phyloP scores from a whole-genome alignment of 1,284 basidiomycete species.

The Bondarzewia mesenterica region DNA sequence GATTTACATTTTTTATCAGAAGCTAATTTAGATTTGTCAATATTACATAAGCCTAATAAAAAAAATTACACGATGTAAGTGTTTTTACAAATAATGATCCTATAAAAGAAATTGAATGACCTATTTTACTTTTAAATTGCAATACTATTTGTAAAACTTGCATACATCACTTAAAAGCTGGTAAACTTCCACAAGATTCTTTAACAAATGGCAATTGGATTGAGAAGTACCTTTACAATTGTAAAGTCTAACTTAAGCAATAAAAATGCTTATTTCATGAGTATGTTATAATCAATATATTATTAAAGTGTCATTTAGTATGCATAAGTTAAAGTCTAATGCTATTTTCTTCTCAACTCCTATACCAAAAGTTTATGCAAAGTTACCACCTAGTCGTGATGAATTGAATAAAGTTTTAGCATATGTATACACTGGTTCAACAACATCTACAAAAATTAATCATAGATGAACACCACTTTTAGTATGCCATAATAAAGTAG shows the following conservation, averaged over 20 bases:
- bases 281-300: background rate
- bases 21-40: too few species aligned
- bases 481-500: slow-evolving; percentile 12
- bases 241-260: background rate
- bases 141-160: too few species aligned
- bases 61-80: too few species aligned
- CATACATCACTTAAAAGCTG: too few species aligned
- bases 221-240: background rate
- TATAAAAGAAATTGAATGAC: too few species aligned
- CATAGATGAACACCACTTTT: slow-evolving; percentile 19
- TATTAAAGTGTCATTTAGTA: background rate
- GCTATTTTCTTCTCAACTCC: background rate
- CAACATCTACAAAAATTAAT: slow-evolving; percentile 17
- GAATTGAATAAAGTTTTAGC: slow-evolving; percentile 11
- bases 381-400: slow-evolving; percentile 3
- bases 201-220: background rate
- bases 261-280: background rate
- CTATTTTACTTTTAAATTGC: too few species aligned
- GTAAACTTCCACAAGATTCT: too few species aligned
- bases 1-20: too few species aligned
- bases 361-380: slow-evolving; percentile 5
- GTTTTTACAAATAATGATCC: too few species aligned
- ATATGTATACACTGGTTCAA: slow-evolving; percentile 10
- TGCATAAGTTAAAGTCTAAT: background rate
- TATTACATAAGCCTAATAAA: too few species aligned